phyloP scores from a whole-genome alignment of 768 basidiomycete species.

The Boletus rubroflammeus region DNA sequence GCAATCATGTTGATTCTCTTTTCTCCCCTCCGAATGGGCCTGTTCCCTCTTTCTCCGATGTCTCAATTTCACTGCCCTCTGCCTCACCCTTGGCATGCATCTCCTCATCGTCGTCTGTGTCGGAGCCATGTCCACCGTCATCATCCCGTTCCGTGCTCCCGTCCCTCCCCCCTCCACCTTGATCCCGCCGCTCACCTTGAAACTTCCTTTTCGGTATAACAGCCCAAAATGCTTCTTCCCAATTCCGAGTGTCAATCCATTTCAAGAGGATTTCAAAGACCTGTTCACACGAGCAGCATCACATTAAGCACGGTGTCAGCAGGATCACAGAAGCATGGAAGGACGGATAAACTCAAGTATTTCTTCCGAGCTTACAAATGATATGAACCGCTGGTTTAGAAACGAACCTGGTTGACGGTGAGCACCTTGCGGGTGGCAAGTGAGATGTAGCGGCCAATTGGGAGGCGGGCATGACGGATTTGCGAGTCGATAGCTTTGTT shows the following conservation, averaged over 20 bases:
- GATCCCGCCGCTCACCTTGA: conserved; percentile 31
- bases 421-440: conserved; percentile 91
- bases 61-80: background rate
- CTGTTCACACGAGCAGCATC: conserved; percentile 22
- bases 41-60: background rate
- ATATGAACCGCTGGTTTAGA: background rate
- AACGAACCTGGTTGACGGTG: conserved; percentile 84
- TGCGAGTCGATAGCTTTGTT: conserved; percentile 75
- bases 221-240: conserved; percentile 83
- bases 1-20: background rate
- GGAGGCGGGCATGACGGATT: conserved; percentile 84
- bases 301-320: conserved; percentile 2
- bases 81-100: background rate
- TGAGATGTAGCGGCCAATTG: conserved; percentile 88
- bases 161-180: conserved; percentile 10
- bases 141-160: background rate
- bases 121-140: background rate
- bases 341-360: background rate
- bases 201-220: conserved; percentile 94
- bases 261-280: conserved; percentile 88
- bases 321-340: background rate
- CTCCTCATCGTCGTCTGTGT: background rate
- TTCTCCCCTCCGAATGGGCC: background rate
- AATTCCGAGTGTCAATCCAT: conserved; percentile 83
- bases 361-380: background rate